These are phyloP conservation scores for Suillus bovinus DNA, from an alignment of 768 basidiomycete genomes.

Conservation along the genomic window DNA sequence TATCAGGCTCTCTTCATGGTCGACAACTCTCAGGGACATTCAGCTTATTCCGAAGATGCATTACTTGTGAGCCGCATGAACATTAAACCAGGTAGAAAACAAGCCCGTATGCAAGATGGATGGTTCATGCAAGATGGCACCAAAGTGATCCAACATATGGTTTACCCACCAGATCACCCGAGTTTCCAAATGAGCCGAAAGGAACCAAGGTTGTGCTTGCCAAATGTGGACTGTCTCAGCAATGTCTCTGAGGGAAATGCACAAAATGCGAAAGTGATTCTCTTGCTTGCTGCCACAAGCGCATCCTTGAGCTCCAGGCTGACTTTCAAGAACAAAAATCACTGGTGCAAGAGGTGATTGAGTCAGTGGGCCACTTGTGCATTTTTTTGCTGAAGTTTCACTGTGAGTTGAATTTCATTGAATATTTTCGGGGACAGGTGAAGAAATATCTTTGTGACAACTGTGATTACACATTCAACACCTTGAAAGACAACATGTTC, in stretches of 20 bases:
- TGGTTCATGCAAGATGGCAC: conserved; percentile 31
- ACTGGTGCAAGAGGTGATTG: conserved; percentile 26
- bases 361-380: conserved; percentile 27
- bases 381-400: conserved; percentile 31
- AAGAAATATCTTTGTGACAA: conserved; percentile 28
- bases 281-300: conserved; percentile 30
- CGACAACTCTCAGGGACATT: conserved; percentile 45
- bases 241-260: conserved; percentile 11
- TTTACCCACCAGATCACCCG: conserved; percentile 36
- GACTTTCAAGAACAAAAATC: conserved; percentile 29
- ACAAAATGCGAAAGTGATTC: conserved; percentile 4
- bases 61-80: conserved; percentile 22
- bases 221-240: conserved; percentile 27
- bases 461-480: conserved; percentile 28
- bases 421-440: conserved; percentile 17
- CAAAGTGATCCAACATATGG: conserved; percentile 28
- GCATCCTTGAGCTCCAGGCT: conserved; percentile 27
- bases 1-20: conserved; percentile 40
- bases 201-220: conserved; percentile 32
- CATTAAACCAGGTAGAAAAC: conserved; percentile 25
- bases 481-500: conserved; percentile 27
- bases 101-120: conserved; percentile 26
- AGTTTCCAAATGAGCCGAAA: conserved; percentile 31
- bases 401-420: conserved; percentile 15
- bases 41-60: conserved; percentile 1